Evolutionary conservation across 371 early-diverging fungal species (phyloP), one percentile per base, ranked within the genome.

Genomic region (Mucor velutinosus): DNA sequence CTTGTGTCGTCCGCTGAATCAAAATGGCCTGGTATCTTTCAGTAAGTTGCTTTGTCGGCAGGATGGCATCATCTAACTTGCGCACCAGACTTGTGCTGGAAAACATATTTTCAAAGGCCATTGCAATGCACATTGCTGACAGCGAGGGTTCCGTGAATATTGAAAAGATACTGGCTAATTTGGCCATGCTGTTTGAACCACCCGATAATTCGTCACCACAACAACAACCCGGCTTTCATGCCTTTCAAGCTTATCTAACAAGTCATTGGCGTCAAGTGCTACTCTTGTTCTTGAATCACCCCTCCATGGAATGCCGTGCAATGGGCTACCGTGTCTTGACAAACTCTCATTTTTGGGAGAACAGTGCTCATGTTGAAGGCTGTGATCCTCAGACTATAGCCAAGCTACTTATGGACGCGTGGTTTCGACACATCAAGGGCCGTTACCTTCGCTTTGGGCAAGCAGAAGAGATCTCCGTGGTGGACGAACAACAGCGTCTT

Each of bases 281-380:
- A 17, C 60, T 80, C 3, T 45, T 83, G 4, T 83, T 83, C 58
- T 64, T 83, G 14, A 83, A 78, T 33, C 80, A 83, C 56, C 83
- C 83, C 17, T 78, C 79, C 0, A 71, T 78, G 64, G 74, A 78
- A 51, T 80, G 83, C 49, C 64, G 80, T 6, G 70, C 69, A 0
- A 63, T 80, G 64, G 83, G 83, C 3, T 83, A 77, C 47, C 76
- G 76, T 17, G 70, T 79, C 14, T 55, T 83, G 23, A 49, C 62
- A 4, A 72, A 74, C 33, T 78, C 80, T 0, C 49, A 66, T 10
- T 76, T 82, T 45, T 83, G 80, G 80, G 64, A 76, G 17, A 60
- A 67, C 17, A 45, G 43, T 7, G 33, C 47, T 10, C 58, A 45
- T 0, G 58, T 57, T 4, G 68, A 64, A 11, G 62, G 62, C 4